Percentiles rank a stretch among this genome's conserved stretches.
phyloP scores from a whole-genome alignment of 1,139 yeast species.

The Arxiozyma slooffiae region DNA sequence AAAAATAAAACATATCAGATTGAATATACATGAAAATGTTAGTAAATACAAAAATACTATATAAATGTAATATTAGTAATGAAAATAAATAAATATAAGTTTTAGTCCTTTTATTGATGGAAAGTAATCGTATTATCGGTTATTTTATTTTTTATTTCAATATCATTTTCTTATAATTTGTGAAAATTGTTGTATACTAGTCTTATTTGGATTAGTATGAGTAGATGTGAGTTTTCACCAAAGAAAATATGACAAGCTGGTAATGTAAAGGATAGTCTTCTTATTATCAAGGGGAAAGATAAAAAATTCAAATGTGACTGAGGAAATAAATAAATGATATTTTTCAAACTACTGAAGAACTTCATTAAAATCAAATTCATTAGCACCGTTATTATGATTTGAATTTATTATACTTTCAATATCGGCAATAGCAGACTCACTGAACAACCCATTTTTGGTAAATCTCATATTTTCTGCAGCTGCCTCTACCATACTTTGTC shows the following conservation, averaged over 20 bases:
- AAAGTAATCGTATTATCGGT: neutral
- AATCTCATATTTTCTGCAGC: conserved; percentile 65
- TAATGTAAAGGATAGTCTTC: too few species aligned
- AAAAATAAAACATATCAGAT: too few species aligned
- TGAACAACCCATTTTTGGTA: conserved; percentile 64
- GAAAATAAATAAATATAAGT: too few species aligned
- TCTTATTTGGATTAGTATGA: too few species aligned
- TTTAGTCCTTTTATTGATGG: neutral
- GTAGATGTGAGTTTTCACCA: neutral
- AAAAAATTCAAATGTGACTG: neutral
- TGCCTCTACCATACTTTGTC: conserved; percentile 62
- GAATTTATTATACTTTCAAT: conserved; percentile 44
- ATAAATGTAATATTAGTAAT: neutral
- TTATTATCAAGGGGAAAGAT: too few species aligned
- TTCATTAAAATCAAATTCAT: conserved; percentile 23
- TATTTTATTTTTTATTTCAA: too few species aligned
- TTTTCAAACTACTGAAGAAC: conserved; percentile 8
- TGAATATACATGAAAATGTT: neutral
- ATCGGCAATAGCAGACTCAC: conserved; percentile 60
- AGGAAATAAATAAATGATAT: neutral
- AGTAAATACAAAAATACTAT: too few species aligned
- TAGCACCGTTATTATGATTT: conserved; percentile 13
- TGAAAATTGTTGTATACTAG: neutral
- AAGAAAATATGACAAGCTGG: too few species aligned
- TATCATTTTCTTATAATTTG: too few species aligned